phyloP scores from a whole-genome alignment of 306 rosid species.

The Dalbergia cochinchinensis region DNA sequence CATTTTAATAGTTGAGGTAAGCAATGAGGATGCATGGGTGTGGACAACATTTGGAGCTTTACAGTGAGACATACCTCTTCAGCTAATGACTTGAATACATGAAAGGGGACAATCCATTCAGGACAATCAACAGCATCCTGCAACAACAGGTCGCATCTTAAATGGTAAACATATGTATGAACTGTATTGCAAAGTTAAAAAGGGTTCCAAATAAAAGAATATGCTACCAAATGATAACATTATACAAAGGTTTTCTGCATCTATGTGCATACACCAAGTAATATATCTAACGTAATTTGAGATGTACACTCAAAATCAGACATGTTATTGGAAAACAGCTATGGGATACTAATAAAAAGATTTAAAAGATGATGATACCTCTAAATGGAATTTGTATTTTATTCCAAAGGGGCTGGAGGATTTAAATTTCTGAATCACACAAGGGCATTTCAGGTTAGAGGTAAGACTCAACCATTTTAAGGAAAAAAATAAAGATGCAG shows the following conservation, averaged over 20 bases:
- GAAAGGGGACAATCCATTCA: constrained; percentile 94
- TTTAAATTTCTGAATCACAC: constrained; percentile 81
- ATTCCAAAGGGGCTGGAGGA: constrained; percentile 93
- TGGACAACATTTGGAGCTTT: constrained; percentile 2
- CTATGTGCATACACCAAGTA: constrained; percentile 1
- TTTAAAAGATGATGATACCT: constrained; percentile 62
- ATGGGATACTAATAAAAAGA: background rate
- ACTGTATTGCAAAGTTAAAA: background rate
- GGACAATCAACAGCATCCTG: constrained; percentile 99
- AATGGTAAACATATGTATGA: background rate
- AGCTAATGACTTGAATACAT: constrained; percentile 80
- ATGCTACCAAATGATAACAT: background rate
- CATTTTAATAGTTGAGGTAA: background rate
- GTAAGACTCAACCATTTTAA: constrained; percentile 34
- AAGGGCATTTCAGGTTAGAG: constrained; percentile 39
- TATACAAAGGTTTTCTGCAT: constrained; percentile 16
- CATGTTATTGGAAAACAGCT: constrained; percentile 8
- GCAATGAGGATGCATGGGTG: background rate
- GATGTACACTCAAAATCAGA: constrained; percentile 21
- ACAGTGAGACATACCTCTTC: constrained; percentile 84
- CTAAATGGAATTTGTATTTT: constrained; percentile 90
- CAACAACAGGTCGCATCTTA: constrained; percentile 37
- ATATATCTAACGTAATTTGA: constrained; percentile 25
- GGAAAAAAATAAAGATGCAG: background rate
- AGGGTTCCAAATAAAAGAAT: background rate